Evolutionary conservation across 176 grass and related monocot species (phyloP).

Genomic region (Alopecurus myosuroides): DNA sequence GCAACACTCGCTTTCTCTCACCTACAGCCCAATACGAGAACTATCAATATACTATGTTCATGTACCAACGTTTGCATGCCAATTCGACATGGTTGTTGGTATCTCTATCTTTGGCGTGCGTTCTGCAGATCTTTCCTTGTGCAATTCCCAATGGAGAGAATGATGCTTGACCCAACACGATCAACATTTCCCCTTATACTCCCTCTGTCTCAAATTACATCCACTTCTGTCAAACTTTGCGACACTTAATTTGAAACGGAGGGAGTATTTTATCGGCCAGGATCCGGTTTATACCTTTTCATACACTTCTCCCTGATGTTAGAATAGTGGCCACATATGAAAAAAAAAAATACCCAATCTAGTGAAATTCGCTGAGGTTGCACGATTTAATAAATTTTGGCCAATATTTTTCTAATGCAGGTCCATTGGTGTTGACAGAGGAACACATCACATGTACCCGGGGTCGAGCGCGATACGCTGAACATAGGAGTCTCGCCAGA

Average conservation of each 20-base stretch:
- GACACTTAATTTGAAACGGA: too few relatives aligned
- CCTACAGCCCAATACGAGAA: neutral
- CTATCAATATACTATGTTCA: neutral
- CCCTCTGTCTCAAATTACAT: too few relatives aligned
- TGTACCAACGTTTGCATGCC: neutral
- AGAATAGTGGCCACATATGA: neutral
- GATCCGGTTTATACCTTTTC: neutral
- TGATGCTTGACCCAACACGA: conserved; percentile 5
- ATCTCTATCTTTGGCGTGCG: conserved; percentile 4
- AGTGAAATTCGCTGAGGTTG: too few relatives aligned
- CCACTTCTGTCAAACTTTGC: too few relatives aligned
- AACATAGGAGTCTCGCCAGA: too few relatives aligned
- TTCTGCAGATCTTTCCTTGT: neutral
- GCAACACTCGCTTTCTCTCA: neutral
- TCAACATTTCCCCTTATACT: neutral
- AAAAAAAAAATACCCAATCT: too few relatives aligned
- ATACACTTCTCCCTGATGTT: neutral
- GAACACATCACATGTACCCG: too few relatives aligned
- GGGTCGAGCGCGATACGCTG: too few relatives aligned
- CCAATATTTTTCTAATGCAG: too few relatives aligned
- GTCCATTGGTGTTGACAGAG: too few relatives aligned
- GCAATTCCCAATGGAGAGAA: conserved; percentile 6
- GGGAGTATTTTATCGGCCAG: neutral
- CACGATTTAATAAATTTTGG: too few relatives aligned
- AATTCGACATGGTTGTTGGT: neutral